Conservation (phyloP, 2,329 filamentous ascomycete genomes). For the Onygenales sp. region DNA sequence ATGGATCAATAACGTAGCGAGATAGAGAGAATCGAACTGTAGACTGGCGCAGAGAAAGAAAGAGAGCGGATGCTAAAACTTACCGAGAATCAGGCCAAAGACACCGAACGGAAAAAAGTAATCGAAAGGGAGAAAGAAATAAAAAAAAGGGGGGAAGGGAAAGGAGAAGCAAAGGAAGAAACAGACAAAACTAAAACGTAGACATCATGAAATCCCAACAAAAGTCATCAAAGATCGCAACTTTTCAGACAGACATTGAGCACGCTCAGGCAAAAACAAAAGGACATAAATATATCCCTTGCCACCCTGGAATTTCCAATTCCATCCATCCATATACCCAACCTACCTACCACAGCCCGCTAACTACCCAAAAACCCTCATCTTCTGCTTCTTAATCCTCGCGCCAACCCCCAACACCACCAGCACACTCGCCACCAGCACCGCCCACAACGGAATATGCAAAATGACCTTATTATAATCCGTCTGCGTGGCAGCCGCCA, state of each 20-base stretch:
- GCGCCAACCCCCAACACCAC: conserved; percentile 64
- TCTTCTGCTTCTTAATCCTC: conserved; percentile 71
- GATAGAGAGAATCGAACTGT: too few species aligned
- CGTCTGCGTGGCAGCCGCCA: conserved; percentile 67
- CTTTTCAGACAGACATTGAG: neutral
- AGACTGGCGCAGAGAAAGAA: too few species aligned
- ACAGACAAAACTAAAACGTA: neutral
- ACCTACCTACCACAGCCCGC: neutral
- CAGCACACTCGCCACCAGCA: conserved; percentile 56
- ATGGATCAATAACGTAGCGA: too few species aligned
- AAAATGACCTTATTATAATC: conserved; percentile 60
- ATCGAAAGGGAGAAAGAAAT: too few species aligned
- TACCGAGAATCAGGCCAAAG: too few species aligned
- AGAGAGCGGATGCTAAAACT: too few species aligned
- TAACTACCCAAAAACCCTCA: conserved; percentile 46
- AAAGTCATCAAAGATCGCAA: neutral
- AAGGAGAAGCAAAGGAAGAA: neutral
- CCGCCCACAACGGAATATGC: conserved; percentile 66
- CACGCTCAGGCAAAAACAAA: neutral
- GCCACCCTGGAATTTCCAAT: neutral
- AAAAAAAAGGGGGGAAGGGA: neutral
- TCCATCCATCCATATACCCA: neutral
- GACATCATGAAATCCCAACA: neutral
- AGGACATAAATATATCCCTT: neutral
- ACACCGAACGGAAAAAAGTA: too few species aligned